Evolutionary conservation across 2,329 filamentous ascomycete species (phyloP).

Genomic region (Teratosphaeria nubilosa): DNA sequence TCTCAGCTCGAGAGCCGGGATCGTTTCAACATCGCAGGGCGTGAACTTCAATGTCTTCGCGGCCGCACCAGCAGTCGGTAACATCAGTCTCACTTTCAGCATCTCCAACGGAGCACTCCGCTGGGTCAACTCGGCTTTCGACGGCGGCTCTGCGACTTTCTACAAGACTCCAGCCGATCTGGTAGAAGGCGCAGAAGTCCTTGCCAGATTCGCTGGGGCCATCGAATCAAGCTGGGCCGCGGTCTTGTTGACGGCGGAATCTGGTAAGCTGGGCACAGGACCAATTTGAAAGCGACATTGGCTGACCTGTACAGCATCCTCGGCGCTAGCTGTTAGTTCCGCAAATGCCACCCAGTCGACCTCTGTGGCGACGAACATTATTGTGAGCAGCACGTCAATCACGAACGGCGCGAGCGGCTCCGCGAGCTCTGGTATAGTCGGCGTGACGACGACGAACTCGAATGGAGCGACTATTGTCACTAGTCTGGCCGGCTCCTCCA

Average conservation of each 20-base stretch:
- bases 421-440: background rate
- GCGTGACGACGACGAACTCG: background rate
- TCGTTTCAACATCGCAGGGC: constrained; percentile 15
- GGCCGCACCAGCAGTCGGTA: constrained; percentile 9
- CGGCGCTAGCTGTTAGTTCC: background rate
- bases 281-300: background rate
- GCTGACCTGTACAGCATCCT: background rate
- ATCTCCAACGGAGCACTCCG: constrained; percentile 17
- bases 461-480: background rate
- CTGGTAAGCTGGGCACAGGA: constrained; percentile 7
- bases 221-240: constrained; percentile 18
- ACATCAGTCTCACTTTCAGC: constrained; percentile 22
- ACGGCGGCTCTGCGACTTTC: constrained; percentile 22
- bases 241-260: constrained; percentile 17
- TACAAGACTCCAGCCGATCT: constrained; percentile 18
- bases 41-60: constrained; percentile 19
- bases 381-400: background rate
- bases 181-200: constrained; percentile 18
- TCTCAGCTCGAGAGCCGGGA: constrained; percentile 13
- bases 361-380: constrained; percentile 2
- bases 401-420: background rate
- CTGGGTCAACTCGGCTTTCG: constrained; percentile 26
- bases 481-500: background rate
- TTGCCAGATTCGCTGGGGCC: constrained; percentile 20
- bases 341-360: constrained; percentile 4